Base-by-base conservation (phyloP, 176 grass and related monocot genomes). In the Avena eriantha region DNA sequence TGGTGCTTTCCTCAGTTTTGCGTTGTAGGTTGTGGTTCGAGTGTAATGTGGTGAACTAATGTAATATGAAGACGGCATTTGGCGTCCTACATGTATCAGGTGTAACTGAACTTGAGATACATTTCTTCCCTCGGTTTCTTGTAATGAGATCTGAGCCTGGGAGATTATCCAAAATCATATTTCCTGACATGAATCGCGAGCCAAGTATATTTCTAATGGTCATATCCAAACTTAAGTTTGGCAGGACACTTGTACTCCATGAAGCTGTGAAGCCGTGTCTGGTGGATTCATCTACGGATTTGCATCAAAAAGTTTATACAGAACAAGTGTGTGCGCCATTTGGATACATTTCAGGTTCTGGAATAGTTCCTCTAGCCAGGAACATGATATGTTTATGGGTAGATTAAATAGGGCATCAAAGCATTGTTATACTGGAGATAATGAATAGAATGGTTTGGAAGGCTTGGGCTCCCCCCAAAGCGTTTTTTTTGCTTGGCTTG, bases 41-140 rank as follows among this genome's bases (percentile, higher is more conserved):
- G 17, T 90, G 55, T 65, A 56, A 24, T 66, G 50, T 16, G 22
- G 34, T 65, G 55, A 53, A 63, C 12, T 83, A 16, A 50, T 71
- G 47, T 65, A 67, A 66, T 63, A 58, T 67, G 58, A 48, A 17
- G 47, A 66, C 3, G 36, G 21, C 21, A 51, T 76, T 75, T 35
- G 23, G 11, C 36, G 39, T 73, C 79, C 13, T 22, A 65, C 19
- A 41, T 75, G 49, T 80, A 79, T 7, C 55, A 39, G 22, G 29
- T 79, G 31, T 73, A 55, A 21, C 77, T 68, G 83, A 69, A 76
- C 36, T 15, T 34, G 10, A 54, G 19, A 39, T 43, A 41, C 58
- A 18, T 54, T 12, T 8, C 26, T n/a, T 36, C 23, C 15, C 15
- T 26, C 21, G 31, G 16, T 53, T 58, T 26, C 10, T 4, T 41